Conservation (phyloP, 1,284 basidiomycete species). For the Sanghuangporus sanghuang region DNA sequence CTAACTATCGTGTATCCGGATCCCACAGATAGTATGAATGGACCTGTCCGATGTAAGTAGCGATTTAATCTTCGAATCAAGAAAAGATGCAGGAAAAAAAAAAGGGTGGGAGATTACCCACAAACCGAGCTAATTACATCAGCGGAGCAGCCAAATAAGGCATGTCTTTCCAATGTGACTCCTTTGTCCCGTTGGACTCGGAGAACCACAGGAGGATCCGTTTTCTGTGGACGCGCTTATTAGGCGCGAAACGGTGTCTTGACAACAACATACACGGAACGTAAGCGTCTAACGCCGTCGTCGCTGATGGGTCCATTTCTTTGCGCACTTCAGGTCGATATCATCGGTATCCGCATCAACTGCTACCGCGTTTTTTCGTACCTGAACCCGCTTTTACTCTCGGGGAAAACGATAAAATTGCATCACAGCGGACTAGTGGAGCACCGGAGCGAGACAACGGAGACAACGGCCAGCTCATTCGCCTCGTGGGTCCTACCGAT, state of each 20-base stretch:
- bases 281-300: neutral
- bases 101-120: neutral
- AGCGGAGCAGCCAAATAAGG: neutral
- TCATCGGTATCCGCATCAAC: neutral
- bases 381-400: neutral
- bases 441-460: neutral
- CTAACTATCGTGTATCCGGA: too few species aligned
- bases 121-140: neutral
- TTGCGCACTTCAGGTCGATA: neutral
- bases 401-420: neutral
- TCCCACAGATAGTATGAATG: too few species aligned
- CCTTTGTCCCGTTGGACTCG: neutral
- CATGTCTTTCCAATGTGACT: neutral
- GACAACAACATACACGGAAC: neutral
- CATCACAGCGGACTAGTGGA: neutral
- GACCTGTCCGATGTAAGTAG: too few species aligned
- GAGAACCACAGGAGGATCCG: neutral
- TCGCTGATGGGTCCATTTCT: neutral
- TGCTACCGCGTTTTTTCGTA: neutral
- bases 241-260: neutral
- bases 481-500: neutral
- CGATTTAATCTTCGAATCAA: too few species aligned
- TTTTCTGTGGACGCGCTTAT: neutral
- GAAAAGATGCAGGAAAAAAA: too few species aligned
- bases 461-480: too few species aligned